Evolutionary conservation across 345 rosid genomes (phyloP), one percentile per base, ranked within the genome.

Genomic region (Ceriops decandra): DNA sequence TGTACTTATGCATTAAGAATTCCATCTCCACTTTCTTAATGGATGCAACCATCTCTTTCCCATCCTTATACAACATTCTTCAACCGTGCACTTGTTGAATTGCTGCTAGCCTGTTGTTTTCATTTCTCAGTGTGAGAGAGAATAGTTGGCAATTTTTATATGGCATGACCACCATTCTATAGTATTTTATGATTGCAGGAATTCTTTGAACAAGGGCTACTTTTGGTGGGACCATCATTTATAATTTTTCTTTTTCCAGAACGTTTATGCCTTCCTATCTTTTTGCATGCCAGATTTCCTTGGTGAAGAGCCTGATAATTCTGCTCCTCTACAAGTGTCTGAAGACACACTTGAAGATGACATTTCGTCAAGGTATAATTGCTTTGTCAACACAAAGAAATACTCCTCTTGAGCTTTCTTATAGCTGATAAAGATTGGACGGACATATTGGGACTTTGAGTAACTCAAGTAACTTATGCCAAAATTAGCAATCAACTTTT

Each of bases 261-360:
- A 22, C 24, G n/a, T 52, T 52, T 22, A 20, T 52, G 10, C 21
- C 21, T 52, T 52, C 57, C 26, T 20, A 21, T 47, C 16, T 46
- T 72, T 6, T 59, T 69, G 36, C 64, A 24, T 33, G 47, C 75
- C 82, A 85, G 93, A 85, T 72, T 74, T 86, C 68, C 84, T 76
- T 62, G 87, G 51, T 75, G 87, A 83, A 67, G 97, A 83, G 63
- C 79, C 80, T 9, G 84, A 86, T 71, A 76, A 76, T 66, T 87
- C 90, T 72, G 77, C 67, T 72, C 80, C 85, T 62, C 66, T 83
- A 32, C 93, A 80, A 82, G 87, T 64, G 33, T 76, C 84, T 69
- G 97, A 91, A 83, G 93, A 88, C 63, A 81, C 85, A 67, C 73
- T 83, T 74, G 95, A 88, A 72, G 93, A 89, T 82, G 90, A 89